A percentile compares a stretch with the other conserved stretches of the same genome.
Evolutionary conservation across 768 basidiomycete genomes (phyloP).

Genomic region (Suillus decipiens): DNA sequence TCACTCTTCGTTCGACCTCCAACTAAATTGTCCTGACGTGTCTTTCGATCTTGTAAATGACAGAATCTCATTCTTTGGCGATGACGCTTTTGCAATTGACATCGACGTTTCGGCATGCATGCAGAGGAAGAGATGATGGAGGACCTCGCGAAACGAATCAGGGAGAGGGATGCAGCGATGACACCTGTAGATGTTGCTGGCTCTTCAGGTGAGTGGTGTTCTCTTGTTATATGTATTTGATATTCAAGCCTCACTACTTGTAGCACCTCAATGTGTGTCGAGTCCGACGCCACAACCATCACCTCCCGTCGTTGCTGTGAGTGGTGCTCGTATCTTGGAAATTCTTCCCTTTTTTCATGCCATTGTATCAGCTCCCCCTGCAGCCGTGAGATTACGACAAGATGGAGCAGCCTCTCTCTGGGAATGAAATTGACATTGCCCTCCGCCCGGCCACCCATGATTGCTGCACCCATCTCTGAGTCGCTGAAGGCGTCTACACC

Average conservation of each 20-base stretch:
- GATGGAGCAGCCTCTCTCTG: conserved; percentile 1
- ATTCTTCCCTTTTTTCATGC: neutral
- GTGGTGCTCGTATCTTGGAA: neutral
- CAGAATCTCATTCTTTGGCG: conserved; percentile 35
- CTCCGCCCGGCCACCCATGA: neutral
- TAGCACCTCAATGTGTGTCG: neutral
- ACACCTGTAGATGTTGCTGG: neutral
- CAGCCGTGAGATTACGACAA: neutral
- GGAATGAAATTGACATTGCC: conserved; percentile 2
- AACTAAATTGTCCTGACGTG: conserved; percentile 34
- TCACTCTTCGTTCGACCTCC: conserved; percentile 36
- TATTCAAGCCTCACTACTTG: neutral
- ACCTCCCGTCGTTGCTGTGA: neutral
- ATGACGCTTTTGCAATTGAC: conserved; percentile 29
- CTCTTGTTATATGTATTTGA: neutral
- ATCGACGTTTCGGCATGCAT: conserved; percentile 28
- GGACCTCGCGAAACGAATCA: conserved; percentile 15
- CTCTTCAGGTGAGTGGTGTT: neutral
- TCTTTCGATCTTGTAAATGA: conserved; percentile 39
- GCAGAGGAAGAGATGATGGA: conserved; percentile 26
- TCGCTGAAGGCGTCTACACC: neutral
- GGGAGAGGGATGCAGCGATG: conserved; percentile 13
- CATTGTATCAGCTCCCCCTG: neutral
- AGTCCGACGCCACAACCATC: neutral
- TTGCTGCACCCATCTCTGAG: neutral